Conservation (phyloP, 73 alveolate genomes). For the Paramecium sonneborni region DNA sequence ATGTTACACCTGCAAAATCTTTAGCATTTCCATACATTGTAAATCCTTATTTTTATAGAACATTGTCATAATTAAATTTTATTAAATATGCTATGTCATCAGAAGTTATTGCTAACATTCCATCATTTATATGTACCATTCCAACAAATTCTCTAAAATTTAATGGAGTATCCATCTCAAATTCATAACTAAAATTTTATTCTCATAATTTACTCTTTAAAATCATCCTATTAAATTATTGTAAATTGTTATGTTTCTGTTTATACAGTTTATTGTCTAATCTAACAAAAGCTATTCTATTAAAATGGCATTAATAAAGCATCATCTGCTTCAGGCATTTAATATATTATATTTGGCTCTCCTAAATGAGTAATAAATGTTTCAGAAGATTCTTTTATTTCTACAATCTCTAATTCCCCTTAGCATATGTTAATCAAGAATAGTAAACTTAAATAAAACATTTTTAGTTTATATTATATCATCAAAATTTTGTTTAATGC, state of each 20-base stretch:
- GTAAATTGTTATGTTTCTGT: neutral
- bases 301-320: neutral
- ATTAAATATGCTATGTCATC: neutral
- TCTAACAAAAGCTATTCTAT: neutral
- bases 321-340: neutral
- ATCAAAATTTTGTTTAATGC: neutral
- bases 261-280: neutral
- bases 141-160: constrained; percentile 43
- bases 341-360: neutral
- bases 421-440: neutral
- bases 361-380: neutral
- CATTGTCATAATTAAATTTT: constrained; percentile 23
- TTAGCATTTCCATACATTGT: neutral
- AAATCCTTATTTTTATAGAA: neutral
- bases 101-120: constrained; percentile 34
- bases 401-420: neutral
- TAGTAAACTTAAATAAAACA: neutral
- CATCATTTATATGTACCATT: constrained; percentile 31
- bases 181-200: constrained; percentile 8
- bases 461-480: neutral
- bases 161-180: constrained; percentile 42
- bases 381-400: neutral
- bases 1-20: constrained; percentile 15
- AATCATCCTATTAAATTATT: neutral
- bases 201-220: neutral